Evolutionary conservation across 2,329 filamentous ascomycete species (phyloP).

Genomic region (Penicillium frequentans): DNA sequence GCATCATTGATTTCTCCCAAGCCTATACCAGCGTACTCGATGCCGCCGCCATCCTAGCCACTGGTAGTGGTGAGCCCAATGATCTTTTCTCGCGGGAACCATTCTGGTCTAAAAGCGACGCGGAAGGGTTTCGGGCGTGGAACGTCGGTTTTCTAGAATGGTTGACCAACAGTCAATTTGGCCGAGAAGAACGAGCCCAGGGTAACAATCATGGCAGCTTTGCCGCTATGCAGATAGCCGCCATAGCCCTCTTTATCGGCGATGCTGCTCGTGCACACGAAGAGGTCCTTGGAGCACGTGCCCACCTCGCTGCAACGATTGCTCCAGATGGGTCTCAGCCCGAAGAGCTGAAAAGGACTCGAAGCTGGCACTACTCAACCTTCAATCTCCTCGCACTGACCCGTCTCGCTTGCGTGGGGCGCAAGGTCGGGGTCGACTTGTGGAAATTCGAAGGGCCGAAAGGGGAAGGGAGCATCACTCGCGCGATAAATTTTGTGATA

Average conservation of each 20-base stretch:
- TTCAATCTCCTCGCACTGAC: conserved; percentile 1
- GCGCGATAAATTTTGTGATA: not conserved
- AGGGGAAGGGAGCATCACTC: not conserved
- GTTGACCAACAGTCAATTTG: not conserved
- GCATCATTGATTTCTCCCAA: not conserved
- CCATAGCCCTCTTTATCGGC: not conserved
- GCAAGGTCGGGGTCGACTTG: not conserved
- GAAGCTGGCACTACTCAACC: conserved; percentile 5
- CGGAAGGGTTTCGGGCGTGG: not conserved
- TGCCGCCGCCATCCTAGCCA: not conserved
- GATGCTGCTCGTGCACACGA: not conserved
- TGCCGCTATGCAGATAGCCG: not conserved
- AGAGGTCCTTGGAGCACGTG: not conserved
- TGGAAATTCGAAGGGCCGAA: not conserved
- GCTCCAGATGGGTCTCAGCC: not conserved
- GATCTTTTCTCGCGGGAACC: not conserved
- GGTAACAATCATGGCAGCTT: not conserved
- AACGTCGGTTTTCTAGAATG: not conserved
- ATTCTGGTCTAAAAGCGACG: not conserved
- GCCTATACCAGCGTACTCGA: not conserved
- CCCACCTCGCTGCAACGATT: not conserved
- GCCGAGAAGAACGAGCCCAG: not conserved
- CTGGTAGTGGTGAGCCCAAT: not conserved
- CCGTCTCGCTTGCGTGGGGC: not conserved
- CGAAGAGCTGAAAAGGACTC: not conserved